Conservation (phyloP, 1,139 yeast genomes). For the Yamadazyma membranifaciens region DNA sequence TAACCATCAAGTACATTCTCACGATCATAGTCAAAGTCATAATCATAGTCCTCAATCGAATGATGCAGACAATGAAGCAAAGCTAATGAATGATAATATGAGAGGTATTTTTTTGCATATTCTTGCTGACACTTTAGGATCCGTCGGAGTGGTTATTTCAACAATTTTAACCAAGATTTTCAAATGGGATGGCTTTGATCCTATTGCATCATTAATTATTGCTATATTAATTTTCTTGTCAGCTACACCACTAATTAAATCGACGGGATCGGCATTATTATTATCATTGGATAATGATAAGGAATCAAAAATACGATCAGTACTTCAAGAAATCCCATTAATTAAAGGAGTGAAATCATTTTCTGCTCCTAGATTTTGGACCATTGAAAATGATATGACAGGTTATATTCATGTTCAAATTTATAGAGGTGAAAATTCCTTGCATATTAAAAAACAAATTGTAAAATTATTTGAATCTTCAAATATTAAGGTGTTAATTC, state of each 20-base stretch:
- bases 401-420: slow-evolving; percentile 73
- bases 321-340: slow-evolving; percentile 63
- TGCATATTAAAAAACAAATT: slow-evolving; percentile 61
- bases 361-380: slow-evolving; percentile 92
- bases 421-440: slow-evolving; percentile 63
- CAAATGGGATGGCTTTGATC: slow-evolving; percentile 74
- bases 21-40: slow-evolving; percentile 23
- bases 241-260: slow-evolving; percentile 77
- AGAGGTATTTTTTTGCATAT: slow-evolving; percentile 91
- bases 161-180: slow-evolving; percentile 64
- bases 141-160: slow-evolving; percentile 92
- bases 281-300: slow-evolving; percentile 53
- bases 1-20: slow-evolving; percentile 2
- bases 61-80: slow-evolving; percentile 16
- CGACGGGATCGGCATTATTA: slow-evolving; percentile 74
- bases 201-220: slow-evolving; percentile 85
- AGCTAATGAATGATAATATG: slow-evolving; percentile 74
- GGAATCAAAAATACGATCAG: slow-evolving; percentile 61
- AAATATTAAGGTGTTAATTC: slow-evolving; percentile 52
- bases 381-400: slow-evolving; percentile 41
- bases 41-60: slow-evolving; percentile 18
- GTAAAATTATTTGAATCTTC: slow-evolving; percentile 38
- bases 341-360: slow-evolving; percentile 82
- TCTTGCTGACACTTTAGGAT: slow-evolving; percentile 92
- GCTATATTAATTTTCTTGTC: slow-evolving; percentile 78